Evolutionary conservation across 331 rosid species (phyloP).

Genomic region (Prunus yedoensis): DNA sequence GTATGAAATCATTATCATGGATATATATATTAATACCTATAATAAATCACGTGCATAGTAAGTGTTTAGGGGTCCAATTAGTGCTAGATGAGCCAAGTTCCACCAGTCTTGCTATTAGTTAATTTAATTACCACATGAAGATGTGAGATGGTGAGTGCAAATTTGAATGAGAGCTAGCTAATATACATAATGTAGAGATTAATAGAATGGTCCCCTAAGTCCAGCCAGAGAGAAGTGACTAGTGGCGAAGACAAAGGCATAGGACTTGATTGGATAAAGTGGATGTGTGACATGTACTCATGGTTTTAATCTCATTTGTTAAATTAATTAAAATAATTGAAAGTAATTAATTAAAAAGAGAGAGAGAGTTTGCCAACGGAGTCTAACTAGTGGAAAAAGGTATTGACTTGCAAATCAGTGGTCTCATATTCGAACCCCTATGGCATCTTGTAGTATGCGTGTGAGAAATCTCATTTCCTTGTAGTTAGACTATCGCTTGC

Average conservation of each 20-base stretch:
- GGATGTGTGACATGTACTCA: conserved; percentile 28
- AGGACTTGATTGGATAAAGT: conserved; percentile 2
- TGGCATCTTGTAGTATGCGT: too few species aligned
- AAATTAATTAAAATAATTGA: too few species aligned
- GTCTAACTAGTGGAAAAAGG: too few species aligned
- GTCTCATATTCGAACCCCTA: not conserved
- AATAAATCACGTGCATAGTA: not conserved
- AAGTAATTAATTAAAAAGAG: too few species aligned
- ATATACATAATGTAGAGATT: too few species aligned
- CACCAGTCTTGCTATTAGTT: conserved; percentile 1
- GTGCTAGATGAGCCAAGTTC: conserved; percentile 4
- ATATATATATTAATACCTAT: not conserved
- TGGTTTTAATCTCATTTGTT: too few species aligned
- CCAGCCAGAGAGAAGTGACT: conserved; percentile 20
- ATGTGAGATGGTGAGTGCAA: too few species aligned
- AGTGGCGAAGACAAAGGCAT: conserved; percentile 27
- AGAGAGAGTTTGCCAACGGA: too few species aligned
- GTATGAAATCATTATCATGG: not conserved
- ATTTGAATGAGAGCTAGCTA: too few species aligned
- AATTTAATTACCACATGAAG: not conserved
- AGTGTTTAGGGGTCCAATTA: not conserved
- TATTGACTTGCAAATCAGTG: not conserved
- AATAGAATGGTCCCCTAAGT: conserved; percentile 9
- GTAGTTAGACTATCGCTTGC: not conserved
- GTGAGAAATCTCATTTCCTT: fast-evolving